These are phyloP conservation scores for Didymella keratinophila DNA, from an alignment of 2,329 filamentous ascomycete genomes.

Conservation along the genomic window DNA sequence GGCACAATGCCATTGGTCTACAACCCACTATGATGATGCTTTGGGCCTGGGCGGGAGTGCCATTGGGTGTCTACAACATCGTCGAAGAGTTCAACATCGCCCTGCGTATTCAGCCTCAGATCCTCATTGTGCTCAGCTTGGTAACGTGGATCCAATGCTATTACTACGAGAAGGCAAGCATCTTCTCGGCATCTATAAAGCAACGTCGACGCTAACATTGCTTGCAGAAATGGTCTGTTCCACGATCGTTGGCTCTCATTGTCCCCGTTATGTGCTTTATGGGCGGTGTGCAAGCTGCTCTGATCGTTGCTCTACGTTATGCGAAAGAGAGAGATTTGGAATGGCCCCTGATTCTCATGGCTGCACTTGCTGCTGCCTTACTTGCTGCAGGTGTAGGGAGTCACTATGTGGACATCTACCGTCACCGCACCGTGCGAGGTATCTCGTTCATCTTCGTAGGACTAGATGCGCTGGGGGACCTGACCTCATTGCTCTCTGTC, in stretches of 20 bases:
- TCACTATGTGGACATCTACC: constrained; percentile 75
- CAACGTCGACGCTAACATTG: background rate
- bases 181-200: background rate
- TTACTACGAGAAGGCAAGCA: constrained; percentile 57
- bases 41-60: constrained; percentile 73
- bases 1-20: constrained; percentile 70
- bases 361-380: constrained; percentile 68
- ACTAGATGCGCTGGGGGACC: constrained; percentile 73
- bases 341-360: constrained; percentile 74
- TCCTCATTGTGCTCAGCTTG: constrained; percentile 61
- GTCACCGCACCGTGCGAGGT: constrained; percentile 70
- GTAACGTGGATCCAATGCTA: constrained; percentile 65
- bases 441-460: constrained; percentile 77
- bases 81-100: constrained; percentile 62
- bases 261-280: constrained; percentile 63
- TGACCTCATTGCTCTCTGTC: constrained; percentile 71
- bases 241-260: constrained; percentile 59
- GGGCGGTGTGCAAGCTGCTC: constrained; percentile 65
- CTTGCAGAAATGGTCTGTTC: constrained; percentile 61
- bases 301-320: constrained; percentile 65
- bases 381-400: constrained; percentile 71
- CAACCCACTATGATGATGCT: constrained; percentile 77
- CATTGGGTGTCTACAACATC: constrained; percentile 69
- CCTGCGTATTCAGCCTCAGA: constrained; percentile 63
- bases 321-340: constrained; percentile 55